Percentiles rank a stretch among this genome's conserved stretches.
Conservation (phyloP, 1,284 basidiomycete genomes). For the Xerocomus minutiporus region DNA sequence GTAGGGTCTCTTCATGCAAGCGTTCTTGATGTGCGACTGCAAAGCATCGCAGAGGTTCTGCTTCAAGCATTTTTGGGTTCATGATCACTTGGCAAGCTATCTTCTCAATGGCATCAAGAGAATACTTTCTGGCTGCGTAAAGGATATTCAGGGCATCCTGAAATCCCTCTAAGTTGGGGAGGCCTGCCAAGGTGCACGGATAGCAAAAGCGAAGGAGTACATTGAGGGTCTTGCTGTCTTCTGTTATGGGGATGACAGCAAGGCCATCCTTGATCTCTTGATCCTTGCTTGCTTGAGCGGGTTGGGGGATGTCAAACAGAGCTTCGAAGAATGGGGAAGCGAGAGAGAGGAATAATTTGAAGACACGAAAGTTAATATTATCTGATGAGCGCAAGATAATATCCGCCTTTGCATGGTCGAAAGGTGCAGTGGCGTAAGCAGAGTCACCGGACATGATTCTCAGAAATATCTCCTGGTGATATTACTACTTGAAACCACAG, state of each 20-base stretch:
- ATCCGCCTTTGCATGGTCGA: slow-evolving; percentile 13
- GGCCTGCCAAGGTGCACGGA: slow-evolving; percentile 23
- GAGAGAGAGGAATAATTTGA: slow-evolving; percentile 14
- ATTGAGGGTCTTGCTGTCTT: slow-evolving; percentile 24
- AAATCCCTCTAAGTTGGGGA: slow-evolving; percentile 4
- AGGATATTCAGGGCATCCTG: not conserved
- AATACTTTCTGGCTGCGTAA: slow-evolving; percentile 3
- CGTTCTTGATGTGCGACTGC: not conserved
- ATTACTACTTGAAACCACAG: not conserved
- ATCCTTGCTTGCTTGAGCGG: not conserved
- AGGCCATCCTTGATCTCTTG: slow-evolving; percentile 11
- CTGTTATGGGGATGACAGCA: slow-evolving; percentile 23
- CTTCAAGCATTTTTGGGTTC: slow-evolving; percentile 13
- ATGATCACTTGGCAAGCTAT: slow-evolving; percentile 10
- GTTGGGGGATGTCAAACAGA: slow-evolving; percentile 31
- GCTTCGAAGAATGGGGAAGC: slow-evolving; percentile 16
- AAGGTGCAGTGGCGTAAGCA: slow-evolving; percentile 1
- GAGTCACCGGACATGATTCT: not conserved
- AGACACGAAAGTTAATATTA: slow-evolving; percentile 7
- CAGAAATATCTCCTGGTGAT: not conserved
- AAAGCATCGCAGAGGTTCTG: slow-evolving; percentile 9
- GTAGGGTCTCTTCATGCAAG: slow-evolving; percentile 7
- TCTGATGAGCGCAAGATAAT: slow-evolving; percentile 13
- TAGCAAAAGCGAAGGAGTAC: slow-evolving; percentile 26
- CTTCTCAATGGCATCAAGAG: slow-evolving; percentile 15